Evolutionary conservation across 2,329 filamentous ascomycete genomes (phyloP).

Genomic region (Ophiostoma sp.): DNA sequence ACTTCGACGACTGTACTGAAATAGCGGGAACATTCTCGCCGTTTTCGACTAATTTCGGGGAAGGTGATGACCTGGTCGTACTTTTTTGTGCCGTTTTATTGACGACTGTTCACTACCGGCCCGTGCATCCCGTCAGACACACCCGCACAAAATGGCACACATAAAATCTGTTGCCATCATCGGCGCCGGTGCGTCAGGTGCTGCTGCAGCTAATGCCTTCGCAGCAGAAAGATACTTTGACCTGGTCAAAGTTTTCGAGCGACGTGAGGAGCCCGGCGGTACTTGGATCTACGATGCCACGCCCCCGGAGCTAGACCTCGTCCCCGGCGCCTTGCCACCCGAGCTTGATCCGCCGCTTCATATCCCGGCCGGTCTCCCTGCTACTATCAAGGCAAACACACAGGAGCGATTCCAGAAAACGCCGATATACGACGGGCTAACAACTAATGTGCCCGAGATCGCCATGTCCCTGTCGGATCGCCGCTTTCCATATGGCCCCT

Average conservation of each 20-base stretch:
- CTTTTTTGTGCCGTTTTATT: too few species aligned
- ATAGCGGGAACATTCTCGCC: neutral
- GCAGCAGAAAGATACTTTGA: slow-evolving; percentile 43
- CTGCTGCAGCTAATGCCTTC: slow-evolving; percentile 44
- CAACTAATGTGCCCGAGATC: slow-evolving; percentile 51
- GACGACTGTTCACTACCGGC: neutral
- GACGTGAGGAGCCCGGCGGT: slow-evolving; percentile 41
- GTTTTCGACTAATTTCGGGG: too few species aligned
- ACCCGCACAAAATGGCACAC: slow-evolving; percentile 15
- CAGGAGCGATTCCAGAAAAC: slow-evolving; percentile 25
- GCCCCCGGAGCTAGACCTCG: slow-evolving; percentile 20
- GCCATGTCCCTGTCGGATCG: slow-evolving; percentile 50
- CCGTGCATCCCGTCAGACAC: too few species aligned
- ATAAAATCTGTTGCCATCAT: slow-evolving; percentile 26
- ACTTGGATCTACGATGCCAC: slow-evolving; percentile 31
- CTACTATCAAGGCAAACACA: slow-evolving; percentile 14
- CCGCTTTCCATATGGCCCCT: slow-evolving; percentile 57
- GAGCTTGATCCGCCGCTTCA: slow-evolving; percentile 23
- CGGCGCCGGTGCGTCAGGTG: slow-evolving; percentile 36
- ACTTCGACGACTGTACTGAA: neutral
- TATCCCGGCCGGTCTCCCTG: slow-evolving; percentile 19
- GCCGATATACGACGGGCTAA: slow-evolving; percentile 26
- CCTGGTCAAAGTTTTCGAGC: slow-evolving; percentile 40
- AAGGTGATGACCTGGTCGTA: too few species aligned
- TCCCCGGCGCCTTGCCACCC: slow-evolving; percentile 23